Conservation (phyloP, 257 asterid species). For the Linderniella brevidens region DNA sequence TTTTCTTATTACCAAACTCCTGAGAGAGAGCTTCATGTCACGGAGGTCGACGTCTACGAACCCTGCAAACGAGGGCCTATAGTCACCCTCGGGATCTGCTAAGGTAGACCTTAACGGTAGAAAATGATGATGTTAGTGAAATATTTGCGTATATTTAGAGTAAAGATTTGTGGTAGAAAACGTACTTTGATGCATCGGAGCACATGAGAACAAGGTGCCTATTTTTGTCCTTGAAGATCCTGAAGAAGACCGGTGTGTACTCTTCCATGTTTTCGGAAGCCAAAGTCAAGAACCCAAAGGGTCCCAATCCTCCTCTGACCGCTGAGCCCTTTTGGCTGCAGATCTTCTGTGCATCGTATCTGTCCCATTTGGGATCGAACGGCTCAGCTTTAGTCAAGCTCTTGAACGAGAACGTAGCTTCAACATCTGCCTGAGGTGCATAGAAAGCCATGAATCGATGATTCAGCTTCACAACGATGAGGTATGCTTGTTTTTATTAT, state of each 20-base stretch:
- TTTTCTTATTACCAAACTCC: conserved; percentile 49
- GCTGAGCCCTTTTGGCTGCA: conserved; percentile 31
- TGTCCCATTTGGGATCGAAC: conserved; percentile 43
- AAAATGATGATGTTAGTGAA: not conserved
- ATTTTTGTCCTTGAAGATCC: conserved; percentile 31
- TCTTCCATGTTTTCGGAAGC: conserved; percentile 50
- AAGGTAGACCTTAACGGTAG: conserved; percentile 16
- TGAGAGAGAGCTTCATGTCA: conserved; percentile 27
- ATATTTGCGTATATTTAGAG: not conserved
- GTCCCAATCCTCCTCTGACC: conserved; percentile 60
- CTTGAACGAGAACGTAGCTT: conserved; percentile 41
- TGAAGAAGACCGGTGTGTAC: conserved; percentile 58
- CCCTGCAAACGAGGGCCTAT: conserved; percentile 29
- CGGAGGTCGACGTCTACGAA: conserved; percentile 18
- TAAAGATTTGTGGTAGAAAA: not conserved
- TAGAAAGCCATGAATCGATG: not conserved
- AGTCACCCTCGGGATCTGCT: conserved; percentile 1
- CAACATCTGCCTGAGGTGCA: conserved; percentile 45
- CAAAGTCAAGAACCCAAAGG: conserved; percentile 52
- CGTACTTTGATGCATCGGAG: conserved; percentile 13
- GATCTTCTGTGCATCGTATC: conserved; percentile 33
- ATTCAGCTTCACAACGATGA: too few species aligned
- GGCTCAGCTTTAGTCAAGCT: conserved; percentile 47
- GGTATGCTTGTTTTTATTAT: too few species aligned
- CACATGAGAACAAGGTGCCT: conserved; percentile 47